Conservation (phyloP, 2,329 filamentous ascomycete species). For the Bisporella sp. region DNA sequence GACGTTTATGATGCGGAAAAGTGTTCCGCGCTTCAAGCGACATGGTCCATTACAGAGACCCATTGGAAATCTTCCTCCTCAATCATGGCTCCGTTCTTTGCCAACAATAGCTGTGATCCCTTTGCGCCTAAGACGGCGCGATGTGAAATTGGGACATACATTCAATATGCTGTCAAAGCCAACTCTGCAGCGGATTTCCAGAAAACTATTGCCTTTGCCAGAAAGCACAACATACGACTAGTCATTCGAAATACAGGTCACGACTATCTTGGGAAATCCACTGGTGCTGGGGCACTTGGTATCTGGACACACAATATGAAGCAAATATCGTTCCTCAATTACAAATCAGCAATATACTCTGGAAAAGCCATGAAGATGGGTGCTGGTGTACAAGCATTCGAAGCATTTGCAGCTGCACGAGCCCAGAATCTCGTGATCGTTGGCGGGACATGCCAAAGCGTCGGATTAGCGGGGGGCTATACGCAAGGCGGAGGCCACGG, state of each 20-base stretch:
- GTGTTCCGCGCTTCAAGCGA: too few relatives aligned
- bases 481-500: constrained; percentile 55
- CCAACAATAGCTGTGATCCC: constrained; percentile 30
- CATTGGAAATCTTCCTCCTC: too few relatives aligned
- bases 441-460: constrained; percentile 40
- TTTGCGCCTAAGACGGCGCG: constrained; percentile 4
- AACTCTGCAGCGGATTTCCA: constrained; percentile 14
- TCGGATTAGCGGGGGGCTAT: constrained; percentile 38
- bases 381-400: constrained; percentile 37
- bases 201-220: constrained; percentile 27
- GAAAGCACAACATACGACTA: constrained; percentile 25
- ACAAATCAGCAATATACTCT: constrained; percentile 24
- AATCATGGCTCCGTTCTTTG: constrained; percentile 42
- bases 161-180: constrained; percentile 18
- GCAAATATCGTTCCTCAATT: constrained; percentile 29
- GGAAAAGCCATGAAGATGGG: constrained; percentile 32
- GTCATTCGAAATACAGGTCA: constrained; percentile 39
- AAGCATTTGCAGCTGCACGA: constrained; percentile 35
- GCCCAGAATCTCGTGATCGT: constrained; percentile 36
- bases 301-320: constrained; percentile 44
- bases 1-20: too few relatives aligned
- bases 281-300: constrained; percentile 37
- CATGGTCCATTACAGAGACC: too few relatives aligned
- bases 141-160: constrained; percentile 14
- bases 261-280: constrained; percentile 39